Conservation (phyloP, 345 rosid species). For the Arabis hirsuta region DNA sequence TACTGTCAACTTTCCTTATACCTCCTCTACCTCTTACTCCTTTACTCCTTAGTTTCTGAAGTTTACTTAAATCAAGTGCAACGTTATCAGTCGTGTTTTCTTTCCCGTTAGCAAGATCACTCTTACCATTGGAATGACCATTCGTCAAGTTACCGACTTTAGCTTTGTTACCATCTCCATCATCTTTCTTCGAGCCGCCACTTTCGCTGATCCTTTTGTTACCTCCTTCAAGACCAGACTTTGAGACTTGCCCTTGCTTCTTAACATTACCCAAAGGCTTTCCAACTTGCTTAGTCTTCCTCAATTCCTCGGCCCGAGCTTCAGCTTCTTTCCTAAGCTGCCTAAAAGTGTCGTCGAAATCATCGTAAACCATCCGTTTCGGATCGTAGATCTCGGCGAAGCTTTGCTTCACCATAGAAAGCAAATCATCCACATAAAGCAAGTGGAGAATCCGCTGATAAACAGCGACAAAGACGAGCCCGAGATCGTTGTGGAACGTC, state of each 20-base stretch:
- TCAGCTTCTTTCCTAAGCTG: conserved; percentile 94
- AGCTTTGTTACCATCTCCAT: conserved; percentile 60
- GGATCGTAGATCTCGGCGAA: conserved; percentile 85
- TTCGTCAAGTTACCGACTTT: conserved; percentile 60
- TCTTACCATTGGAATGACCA: conserved; percentile 64
- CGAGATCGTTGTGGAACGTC: conserved; percentile 96
- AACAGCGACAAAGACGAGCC: conserved; percentile 94
- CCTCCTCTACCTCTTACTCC: conserved; percentile 58
- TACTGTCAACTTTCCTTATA: conserved; percentile 74
- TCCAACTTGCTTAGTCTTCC: conserved; percentile 62
- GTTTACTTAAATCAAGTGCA: conserved; percentile 88
- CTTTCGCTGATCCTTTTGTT: conserved; percentile 51
- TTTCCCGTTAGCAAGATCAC: conserved; percentile 67
- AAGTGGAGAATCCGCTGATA: conserved; percentile 93
- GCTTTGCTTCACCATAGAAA: conserved; percentile 70
- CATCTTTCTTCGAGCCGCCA: conserved; percentile 50
- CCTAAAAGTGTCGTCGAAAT: conserved; percentile 86
- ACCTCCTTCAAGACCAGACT: conserved; percentile 66
- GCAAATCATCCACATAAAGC: conserved; percentile 91
- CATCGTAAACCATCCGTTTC: conserved; percentile 57
- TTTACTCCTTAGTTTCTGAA: conserved; percentile 85
- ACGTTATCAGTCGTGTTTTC: conserved; percentile 71
- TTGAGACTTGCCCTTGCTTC: conserved; percentile 65
- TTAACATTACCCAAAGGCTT: conserved; percentile 60
- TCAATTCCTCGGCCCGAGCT: conserved; percentile 86